phyloP scores from a whole-genome alignment of 129 eudicot genomes.

The Kitagawia praeruptora region DNA sequence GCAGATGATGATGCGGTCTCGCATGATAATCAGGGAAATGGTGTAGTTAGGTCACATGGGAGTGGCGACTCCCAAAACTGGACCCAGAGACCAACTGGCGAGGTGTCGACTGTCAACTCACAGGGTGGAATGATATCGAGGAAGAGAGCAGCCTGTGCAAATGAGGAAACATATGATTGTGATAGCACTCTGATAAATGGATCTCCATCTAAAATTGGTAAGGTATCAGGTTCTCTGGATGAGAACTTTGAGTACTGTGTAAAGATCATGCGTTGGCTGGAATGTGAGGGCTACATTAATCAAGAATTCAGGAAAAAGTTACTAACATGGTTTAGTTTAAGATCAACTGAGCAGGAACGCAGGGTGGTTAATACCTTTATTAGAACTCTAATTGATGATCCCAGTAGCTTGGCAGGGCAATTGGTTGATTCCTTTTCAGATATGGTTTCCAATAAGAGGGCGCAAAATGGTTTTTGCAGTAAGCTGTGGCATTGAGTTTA shows the following conservation, averaged over 20 bases:
- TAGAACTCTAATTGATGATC: slow-evolving; percentile 63
- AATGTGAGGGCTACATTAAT: slow-evolving; percentile 56
- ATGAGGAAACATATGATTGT: slow-evolving; percentile 48
- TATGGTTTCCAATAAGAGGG: slow-evolving; percentile 52
- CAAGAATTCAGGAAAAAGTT: slow-evolving; percentile 66
- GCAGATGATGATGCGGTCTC: slow-evolving; percentile 44
- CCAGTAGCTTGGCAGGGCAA: slow-evolving; percentile 75
- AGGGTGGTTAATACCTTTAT: slow-evolving; percentile 83
- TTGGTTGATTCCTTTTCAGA: slow-evolving; percentile 76
- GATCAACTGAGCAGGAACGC: slow-evolving; percentile 80
- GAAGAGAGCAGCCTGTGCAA: slow-evolving; percentile 48
- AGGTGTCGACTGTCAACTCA: slow-evolving; percentile 54
- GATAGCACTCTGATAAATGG: slow-evolving; percentile 79
- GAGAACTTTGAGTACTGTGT: slow-evolving; percentile 80
- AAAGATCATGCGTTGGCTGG: slow-evolving; percentile 63
- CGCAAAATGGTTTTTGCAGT: slow-evolving; percentile 42
- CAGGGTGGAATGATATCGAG: slow-evolving; percentile 17
- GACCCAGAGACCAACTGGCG: slow-evolving; percentile 34
- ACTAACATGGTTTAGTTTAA: slow-evolving; percentile 82
- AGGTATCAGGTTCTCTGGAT: slow-evolving; percentile 43
- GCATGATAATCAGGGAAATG: slow-evolving; percentile 27
- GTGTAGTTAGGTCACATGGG: slow-evolving; percentile 34
- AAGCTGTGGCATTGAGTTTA: slow-evolving; percentile 36
- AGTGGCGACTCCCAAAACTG: slow-evolving; percentile 74
- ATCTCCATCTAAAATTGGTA: slow-evolving; percentile 37